Base-by-base conservation (phyloP, 2,329 filamentous ascomycete species). In the Aspergillus fructus region DNA sequence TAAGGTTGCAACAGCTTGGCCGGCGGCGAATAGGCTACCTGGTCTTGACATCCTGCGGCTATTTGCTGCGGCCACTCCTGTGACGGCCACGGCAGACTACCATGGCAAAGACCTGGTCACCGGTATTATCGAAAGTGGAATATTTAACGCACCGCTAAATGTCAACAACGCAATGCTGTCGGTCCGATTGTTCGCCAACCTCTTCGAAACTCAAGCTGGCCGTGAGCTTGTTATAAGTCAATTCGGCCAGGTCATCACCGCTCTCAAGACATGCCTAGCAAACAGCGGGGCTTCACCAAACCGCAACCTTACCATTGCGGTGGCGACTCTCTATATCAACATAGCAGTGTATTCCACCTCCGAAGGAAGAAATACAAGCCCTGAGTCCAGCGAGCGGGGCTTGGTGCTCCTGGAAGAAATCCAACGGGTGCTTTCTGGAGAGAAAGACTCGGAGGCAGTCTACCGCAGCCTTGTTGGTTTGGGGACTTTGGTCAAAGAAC, bases 121-220 rank as follows among this genome's bases (percentile, higher is more conserved):
- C 7, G 75, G 79, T 1, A 76, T 97, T 6, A 79, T 86, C 34
- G 72, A 71, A 43, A 84, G 81, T 50, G 83, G 75, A 1, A 80
- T 86, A 2, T 85, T 88, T 53, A 81, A 85, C 8, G 76, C 82
- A 0, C 80, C 85, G 2, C 79, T 89, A 0, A 86, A 86, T 39
- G 82, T 88, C 53, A 97, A 97, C 74, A 91, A 91, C 63, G 84
- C 86, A 11, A 96, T 97, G 88, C 89, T 99, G 80, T 87, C 89
- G 0, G 81, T 91, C 12, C 89, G 94, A 4, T 85, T 88, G 13
- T 81, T 97, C 49, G 88, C 86, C 30, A 99, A 99, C 66, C 79
- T 97, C 7, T 96, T 97, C 69, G 83, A 85, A 59, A 90, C 90
- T 0, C 78, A 85, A 0, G 81, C 88, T 56, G 94, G 94, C 15